Evolutionary conservation across 345 rosid species (phyloP), one percentile per base, ranked within the genome.

Genomic region (Hevea brasiliensis): DNA sequence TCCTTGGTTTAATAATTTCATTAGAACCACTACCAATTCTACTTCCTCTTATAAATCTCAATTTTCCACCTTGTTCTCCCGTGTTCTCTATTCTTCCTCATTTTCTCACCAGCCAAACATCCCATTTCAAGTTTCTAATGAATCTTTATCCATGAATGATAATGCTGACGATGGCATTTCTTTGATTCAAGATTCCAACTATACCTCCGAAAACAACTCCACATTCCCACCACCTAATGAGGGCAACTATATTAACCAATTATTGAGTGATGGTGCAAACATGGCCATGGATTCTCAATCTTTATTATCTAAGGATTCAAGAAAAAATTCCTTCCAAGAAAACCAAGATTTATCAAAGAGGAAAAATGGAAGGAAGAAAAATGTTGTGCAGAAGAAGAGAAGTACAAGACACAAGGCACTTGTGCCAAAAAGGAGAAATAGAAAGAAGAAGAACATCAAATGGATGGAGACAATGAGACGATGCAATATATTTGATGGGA

Each of bases 401-500:
- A 18, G 4, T 63, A 61, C 18, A 27, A 58, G 41, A 3, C 11
- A 50, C 48, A 21, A 57, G 68, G 27, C 67, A 10, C 14, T 2
- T 41, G 7, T 11, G 15, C 48, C 23, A 47, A 61, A 45, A 66
- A 76, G 58, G 53, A 65, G n/a, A 71, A 41, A n/a, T 17, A 24
- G 67, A 71, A 68, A 37, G 17, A 8, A 3, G 13, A 29, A 71
- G 8, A 26, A 26, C 48, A n/a, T 44, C 56, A 71, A 60, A 71
- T 74, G 74, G 84, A 58, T 67, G 40, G 70, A 68, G 57, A 41
- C 20, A 45, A 26, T 70, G 74, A 71, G 55, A 66, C 47, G 53
- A 7, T 86, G 89, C 63, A 76, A 81, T 62, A 17, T 82, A 63
- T 86, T 77, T 79, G 84, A 78, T 35, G 89, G 89, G 67, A 63